Percentiles rank a stretch among this genome's conserved stretches.
These are phyloP conservation scores for Logfia minima DNA, from an alignment of 129 eudicot genomes.

Conservation along the genomic window DNA sequence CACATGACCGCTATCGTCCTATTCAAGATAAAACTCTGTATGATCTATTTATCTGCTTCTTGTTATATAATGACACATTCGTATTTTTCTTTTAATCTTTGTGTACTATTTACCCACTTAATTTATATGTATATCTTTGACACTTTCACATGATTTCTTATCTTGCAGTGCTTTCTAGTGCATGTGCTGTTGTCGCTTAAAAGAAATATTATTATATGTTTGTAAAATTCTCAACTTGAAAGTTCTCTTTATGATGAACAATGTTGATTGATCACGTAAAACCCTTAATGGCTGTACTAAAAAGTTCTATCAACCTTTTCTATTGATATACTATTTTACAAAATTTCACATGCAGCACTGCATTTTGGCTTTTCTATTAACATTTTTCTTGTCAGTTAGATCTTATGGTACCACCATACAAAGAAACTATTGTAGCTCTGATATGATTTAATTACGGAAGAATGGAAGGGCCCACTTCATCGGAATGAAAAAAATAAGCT, in stretches of 20 bases:
- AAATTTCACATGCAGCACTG: neutral
- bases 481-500: neutral
- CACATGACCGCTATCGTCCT: neutral
- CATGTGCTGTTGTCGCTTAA: conserved; percentile 7
- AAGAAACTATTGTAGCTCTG: neutral
- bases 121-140: neutral
- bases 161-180: conserved; percentile 20
- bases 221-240: neutral
- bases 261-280: neutral
- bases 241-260: neutral
- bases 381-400: neutral
- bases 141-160: conserved; percentile 8
- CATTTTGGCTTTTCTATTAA: neutral
- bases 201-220: conserved; percentile 4
- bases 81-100: neutral
- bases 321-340: neutral
- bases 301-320: neutral
- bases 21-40: neutral
- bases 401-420: neutral
- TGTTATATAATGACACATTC: neutral
- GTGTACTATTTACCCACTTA: conserved; percentile 4
- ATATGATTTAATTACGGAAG: neutral
- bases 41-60: neutral
- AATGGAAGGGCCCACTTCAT: neutral
- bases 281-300: neutral